Conservation (phyloP, 768 basidiomycete genomes). For the Trametes maxima region DNA sequence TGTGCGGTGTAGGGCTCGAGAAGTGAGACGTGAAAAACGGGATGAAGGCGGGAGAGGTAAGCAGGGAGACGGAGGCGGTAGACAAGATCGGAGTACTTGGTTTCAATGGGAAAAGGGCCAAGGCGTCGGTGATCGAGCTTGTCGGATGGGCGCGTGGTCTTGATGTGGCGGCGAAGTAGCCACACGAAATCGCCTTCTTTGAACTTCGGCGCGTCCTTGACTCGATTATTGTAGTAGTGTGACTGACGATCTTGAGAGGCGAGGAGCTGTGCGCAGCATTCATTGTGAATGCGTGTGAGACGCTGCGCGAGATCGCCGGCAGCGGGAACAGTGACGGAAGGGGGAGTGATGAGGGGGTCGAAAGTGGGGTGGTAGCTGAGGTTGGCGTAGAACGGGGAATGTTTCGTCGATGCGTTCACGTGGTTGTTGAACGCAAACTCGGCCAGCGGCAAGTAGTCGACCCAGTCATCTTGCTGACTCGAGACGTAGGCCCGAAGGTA, state of each 20-base stretch:
- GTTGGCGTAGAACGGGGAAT: slow-evolving; percentile 16
- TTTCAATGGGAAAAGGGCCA: slow-evolving; percentile 2
- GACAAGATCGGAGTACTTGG: slow-evolving; percentile 4
- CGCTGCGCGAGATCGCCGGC: slow-evolving; percentile 34
- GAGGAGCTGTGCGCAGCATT: slow-evolving; percentile 37
- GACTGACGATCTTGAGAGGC: slow-evolving; percentile 34
- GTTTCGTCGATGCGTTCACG: slow-evolving; percentile 35
- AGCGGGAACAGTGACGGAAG: slow-evolving; percentile 33
- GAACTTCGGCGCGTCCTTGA: slow-evolving; percentile 34
- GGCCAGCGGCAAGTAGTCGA: slow-evolving; percentile 41
- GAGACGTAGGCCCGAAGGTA: slow-evolving; percentile 40
- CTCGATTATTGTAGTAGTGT: slow-evolving; percentile 34
- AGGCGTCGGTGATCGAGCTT: slow-evolving; percentile 36
- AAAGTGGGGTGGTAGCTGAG: slow-evolving; percentile 27
- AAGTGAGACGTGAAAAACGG: slow-evolving; percentile 3
- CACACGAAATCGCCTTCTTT: slow-evolving; percentile 40
- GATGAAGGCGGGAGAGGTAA: slow-evolving; percentile 5
- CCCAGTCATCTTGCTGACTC: slow-evolving; percentile 48
- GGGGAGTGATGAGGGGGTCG: slow-evolving; percentile 33
- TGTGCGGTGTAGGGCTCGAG: neutral
- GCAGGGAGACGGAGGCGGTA: slow-evolving; percentile 7
- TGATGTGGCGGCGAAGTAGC: slow-evolving; percentile 42
- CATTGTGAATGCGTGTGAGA: slow-evolving; percentile 37
- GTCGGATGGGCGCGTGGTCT: slow-evolving; percentile 42
- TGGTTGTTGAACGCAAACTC: slow-evolving; percentile 47